These are phyloP conservation scores for Chlamydomonas eustigma DNA, from an alignment of 139 green algal species.

Conservation along the genomic window DNA sequence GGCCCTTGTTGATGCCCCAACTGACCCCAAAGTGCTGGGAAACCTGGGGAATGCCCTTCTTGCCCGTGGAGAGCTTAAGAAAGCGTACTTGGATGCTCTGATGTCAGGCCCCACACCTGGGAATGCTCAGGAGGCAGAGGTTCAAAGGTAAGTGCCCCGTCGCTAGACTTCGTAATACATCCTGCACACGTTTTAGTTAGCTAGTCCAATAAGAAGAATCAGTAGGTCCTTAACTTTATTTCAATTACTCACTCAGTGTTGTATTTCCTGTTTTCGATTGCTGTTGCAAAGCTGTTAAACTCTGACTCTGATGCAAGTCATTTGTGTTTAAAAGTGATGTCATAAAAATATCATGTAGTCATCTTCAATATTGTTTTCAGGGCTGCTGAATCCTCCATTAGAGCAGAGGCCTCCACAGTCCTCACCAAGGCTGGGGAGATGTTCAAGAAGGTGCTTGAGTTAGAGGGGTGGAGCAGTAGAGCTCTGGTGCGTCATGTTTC, in stretches of 20 bases:
- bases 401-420: slow-evolving; percentile 30
- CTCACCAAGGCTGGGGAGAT: slow-evolving; percentile 44
- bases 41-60: slow-evolving; percentile 37
- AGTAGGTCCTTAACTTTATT: too few species aligned
- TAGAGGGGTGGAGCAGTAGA: slow-evolving; percentile 45
- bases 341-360: too few species aligned
- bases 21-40: slow-evolving; percentile 21
- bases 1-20: not conserved
- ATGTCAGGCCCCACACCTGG: slow-evolving; percentile 16
- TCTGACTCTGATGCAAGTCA: too few species aligned
- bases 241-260: too few species aligned
- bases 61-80: slow-evolving; percentile 38
- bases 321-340: too few species aligned
- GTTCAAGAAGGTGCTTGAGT: slow-evolving; percentile 41
- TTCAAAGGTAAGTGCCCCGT: slow-evolving; percentile 32
- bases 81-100: slow-evolving; percentile 31
- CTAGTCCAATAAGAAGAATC: too few species aligned
- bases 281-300: too few species aligned
- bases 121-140: slow-evolving; percentile 1
- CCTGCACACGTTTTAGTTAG: too few species aligned
- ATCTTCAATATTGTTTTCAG: too few species aligned
- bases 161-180: too few species aligned
- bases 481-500: slow-evolving; percentile 28
- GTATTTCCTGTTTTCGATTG: too few species aligned
- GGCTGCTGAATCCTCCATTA: slow-evolving; percentile 18